Evolutionary conservation across 2,329 filamentous ascomycete species (phyloP), one percentile per base, ranked within the genome.

Genomic region (Rhexocercosporidium sp.): DNA sequence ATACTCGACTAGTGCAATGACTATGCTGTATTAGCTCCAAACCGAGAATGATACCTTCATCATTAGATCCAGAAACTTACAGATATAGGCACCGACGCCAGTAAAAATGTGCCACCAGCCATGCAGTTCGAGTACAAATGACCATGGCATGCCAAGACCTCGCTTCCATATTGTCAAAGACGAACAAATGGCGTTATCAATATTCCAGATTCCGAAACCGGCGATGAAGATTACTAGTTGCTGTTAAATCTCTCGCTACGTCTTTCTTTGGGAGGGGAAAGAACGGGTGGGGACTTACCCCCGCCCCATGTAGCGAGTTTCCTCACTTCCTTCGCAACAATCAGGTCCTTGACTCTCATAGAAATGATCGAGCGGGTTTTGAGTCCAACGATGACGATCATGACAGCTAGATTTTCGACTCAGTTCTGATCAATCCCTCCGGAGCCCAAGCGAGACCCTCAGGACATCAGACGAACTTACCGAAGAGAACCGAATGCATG

Each of bases 81-180:
- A 76, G 18, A 76, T 76, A 70, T 77, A 77, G 49, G 86, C 85
- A 0, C 85, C 83, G 22, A 86, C 78, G 0, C 85, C 87, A 0
- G 87, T 90, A 29, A 88, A 77, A 18, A 89, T 77, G 71, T 90
- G 87, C 87, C 87, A 90, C 87, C 86, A 89, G 0, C 86, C 87
- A 72, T 89, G 87, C 16, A 89, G 73, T 76, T 89, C 87, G 4
- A 89, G 74, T 0, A 86, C 39, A 75, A 85, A 87, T 1, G 82
- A 84, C 81, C 80, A 86, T 0, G 87, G 87, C 51, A 87, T 74
- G 0, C 87, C 86, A 1, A 88, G 70, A 0, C 62, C 70, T 8
- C 77, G 76, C 59, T 85, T 82, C 12, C 83, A 69, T 0, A 70
- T 66, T 2, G 85, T 82, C 27, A 89, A 77, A 66, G 81, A 74